Evolutionary conservation across 2,329 filamentous ascomycete species (phyloP), one percentile per base, ranked within the genome.

Genomic region (Fusarium sp.): DNA sequence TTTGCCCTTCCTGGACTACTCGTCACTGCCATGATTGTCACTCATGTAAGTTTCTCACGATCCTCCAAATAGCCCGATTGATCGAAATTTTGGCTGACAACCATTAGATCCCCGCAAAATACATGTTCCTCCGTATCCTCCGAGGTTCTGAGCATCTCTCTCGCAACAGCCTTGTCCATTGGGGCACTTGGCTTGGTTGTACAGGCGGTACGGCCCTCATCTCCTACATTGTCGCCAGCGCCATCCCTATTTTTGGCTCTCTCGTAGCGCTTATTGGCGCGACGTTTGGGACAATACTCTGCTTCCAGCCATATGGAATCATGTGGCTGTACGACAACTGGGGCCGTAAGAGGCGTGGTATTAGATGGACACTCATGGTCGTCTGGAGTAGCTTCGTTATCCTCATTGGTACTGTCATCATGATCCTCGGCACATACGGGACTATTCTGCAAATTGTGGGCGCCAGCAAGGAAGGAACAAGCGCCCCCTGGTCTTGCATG

Each of bases 1-100:
- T 69, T 79, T n/a, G 77, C 77, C 16, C 72, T 79, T 4, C 77
- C 75, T 1, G 77, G 77, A 4, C 67, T 79, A 10, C 52, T 78
- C 16, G 76, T 76, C 32, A 75, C 71, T 22, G 72, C 71, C 12
- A 74, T 71, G 45, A 66, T 79, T 4, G 65, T 76, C 29, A 71
- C 70, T 24, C 77, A 79, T 37, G 77, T 76, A 65, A 72, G 75
- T 69, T 24, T 34, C 3, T 9, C 14, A 30, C 3, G 16, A 13
- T 18, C 18, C 30, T 46, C 9, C 22, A 44, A 44, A 24, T 25
- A 4, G 22, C 29, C 18, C 12, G 7, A 18, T 25, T 7, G 7
- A 25, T 22, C 9, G 13, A 18, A 27, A 1, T 8, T n/a, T 18
- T 29, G 54, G 30, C 54, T 67, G 27, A 65, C 22, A 41, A 3